phyloP scores from a whole-genome alignment of 768 basidiomycete genomes.

The Suillus spraguei region DNA sequence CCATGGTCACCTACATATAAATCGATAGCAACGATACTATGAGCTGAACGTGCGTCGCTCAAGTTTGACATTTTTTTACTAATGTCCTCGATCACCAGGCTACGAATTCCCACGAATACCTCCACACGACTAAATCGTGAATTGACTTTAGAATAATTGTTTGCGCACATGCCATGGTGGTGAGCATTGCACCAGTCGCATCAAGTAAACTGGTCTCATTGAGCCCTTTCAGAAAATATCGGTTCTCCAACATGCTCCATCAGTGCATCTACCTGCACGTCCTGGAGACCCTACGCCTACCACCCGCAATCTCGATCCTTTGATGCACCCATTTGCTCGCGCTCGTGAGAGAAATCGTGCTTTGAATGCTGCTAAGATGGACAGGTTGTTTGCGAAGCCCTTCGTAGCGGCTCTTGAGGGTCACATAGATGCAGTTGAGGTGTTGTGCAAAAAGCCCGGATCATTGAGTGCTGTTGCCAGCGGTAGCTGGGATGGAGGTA shows the following conservation, averaged over 20 bases:
- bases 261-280: slow-evolving; percentile 69
- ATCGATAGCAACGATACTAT: too few species aligned
- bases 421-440: slow-evolving; percentile 93
- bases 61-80: too few species aligned
- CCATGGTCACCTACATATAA: too few species aligned
- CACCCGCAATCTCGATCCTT: slow-evolving; percentile 89
- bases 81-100: too few species aligned
- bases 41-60: too few species aligned
- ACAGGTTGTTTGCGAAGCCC: slow-evolving; percentile 96
- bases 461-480: slow-evolving; percentile 82
- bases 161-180: slow-evolving; percentile 13
- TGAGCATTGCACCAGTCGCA: neutral
- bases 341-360: slow-evolving; percentile 94
- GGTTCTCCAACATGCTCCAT: slow-evolving; percentile 82
- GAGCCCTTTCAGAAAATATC: slow-evolving; percentile 68
- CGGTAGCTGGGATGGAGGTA: slow-evolving; percentile 95
- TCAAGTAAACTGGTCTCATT: slow-evolving; percentile 11
- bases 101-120: too few species aligned
- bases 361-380: slow-evolving; percentile 94
- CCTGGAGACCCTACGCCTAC: slow-evolving; percentile 86
- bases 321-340: slow-evolving; percentile 94
- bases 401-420: slow-evolving; percentile 91
- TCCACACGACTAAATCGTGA: too few species aligned
- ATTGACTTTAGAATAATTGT: neutral
- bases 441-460: slow-evolving; percentile 70